Conservation (phyloP, 106 monocot genomes). For the Acorus gramineus region DNA sequence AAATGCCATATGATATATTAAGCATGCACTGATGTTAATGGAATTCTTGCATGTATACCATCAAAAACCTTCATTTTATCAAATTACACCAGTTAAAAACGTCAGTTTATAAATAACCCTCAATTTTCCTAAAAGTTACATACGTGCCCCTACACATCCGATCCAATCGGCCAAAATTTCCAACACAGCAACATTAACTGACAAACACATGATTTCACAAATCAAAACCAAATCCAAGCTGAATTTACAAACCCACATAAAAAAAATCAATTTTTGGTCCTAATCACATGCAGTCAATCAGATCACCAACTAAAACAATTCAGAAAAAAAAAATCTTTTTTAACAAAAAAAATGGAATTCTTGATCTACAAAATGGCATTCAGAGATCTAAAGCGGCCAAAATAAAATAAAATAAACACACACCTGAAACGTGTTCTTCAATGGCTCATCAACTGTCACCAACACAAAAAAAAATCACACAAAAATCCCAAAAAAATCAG, state of each 20-base stretch:
- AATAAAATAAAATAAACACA: constrained; percentile 7
- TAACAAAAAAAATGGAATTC: neutral
- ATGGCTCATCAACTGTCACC: constrained; percentile 50
- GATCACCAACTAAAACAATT: neutral
- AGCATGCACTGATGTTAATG: no score
- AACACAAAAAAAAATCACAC: neutral
- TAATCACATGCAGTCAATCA: neutral
- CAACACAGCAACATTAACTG: no score
- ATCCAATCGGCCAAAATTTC: no score
- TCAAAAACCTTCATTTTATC: no score
- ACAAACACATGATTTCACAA: no score
- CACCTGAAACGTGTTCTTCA: constrained; percentile 59
- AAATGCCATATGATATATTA: no score
- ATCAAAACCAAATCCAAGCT: no score
- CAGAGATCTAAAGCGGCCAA: constrained; percentile 1
- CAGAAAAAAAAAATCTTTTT: neutral
- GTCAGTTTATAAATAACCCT: no score
- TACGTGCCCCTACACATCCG: no score
- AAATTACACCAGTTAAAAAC: no score
- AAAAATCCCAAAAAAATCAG: neutral
- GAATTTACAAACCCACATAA: neutral
- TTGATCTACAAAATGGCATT: neutral
- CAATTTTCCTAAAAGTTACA: no score
- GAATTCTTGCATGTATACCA: no score
- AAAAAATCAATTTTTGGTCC: constrained; percentile 2